Evolutionary conservation across 2,329 filamentous ascomycete genomes (phyloP).

Genomic region (Neocucurbitaria cava): DNA sequence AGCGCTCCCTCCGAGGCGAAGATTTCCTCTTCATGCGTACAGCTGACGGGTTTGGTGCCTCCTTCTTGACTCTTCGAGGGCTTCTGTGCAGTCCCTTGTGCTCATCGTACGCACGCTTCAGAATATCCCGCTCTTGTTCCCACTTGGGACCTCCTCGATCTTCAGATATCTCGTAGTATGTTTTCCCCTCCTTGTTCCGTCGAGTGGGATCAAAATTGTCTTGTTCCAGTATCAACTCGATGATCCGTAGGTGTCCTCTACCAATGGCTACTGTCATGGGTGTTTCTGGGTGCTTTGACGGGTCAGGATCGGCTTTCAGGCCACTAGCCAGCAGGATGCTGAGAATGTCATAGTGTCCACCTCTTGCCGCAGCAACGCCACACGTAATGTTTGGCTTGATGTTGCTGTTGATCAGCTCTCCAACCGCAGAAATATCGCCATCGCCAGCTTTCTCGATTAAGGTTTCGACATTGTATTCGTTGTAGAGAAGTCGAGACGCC

Average conservation of each 20-base stretch:
- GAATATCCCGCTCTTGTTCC: constrained; percentile 82
- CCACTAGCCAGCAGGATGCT: constrained; percentile 68
- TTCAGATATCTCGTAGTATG: constrained; percentile 87
- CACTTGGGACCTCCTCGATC: constrained; percentile 85
- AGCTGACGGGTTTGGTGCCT: constrained; percentile 33
- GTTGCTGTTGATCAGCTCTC: constrained; percentile 56
- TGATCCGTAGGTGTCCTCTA: constrained; percentile 82
- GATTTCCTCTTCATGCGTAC: constrained; percentile 42
- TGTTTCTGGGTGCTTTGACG: constrained; percentile 84
- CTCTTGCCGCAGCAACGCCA: constrained; percentile 88
- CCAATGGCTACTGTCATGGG: constrained; percentile 95
- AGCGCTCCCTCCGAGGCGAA: constrained; percentile 43
- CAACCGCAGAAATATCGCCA: constrained; percentile 57
- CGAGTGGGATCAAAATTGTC: constrained; percentile 83
- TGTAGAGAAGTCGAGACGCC: constrained; percentile 55
- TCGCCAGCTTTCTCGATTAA: constrained; percentile 56
- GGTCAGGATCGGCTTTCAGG: constrained; percentile 59
- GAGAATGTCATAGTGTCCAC: constrained; percentile 87
- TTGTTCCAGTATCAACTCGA: constrained; percentile 79
- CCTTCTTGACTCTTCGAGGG: constrained; percentile 44
- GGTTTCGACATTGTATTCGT: constrained; percentile 58
- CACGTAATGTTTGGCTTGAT: constrained; percentile 78
- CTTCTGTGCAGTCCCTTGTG: constrained; percentile 47
- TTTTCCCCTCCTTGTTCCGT: constrained; percentile 72
- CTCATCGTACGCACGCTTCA: constrained; percentile 78